Percentiles rank a stretch among this genome's conserved stretches.
phyloP scores from a whole-genome alignment of 768 basidiomycete genomes.

The Mycena belliarum region DNA sequence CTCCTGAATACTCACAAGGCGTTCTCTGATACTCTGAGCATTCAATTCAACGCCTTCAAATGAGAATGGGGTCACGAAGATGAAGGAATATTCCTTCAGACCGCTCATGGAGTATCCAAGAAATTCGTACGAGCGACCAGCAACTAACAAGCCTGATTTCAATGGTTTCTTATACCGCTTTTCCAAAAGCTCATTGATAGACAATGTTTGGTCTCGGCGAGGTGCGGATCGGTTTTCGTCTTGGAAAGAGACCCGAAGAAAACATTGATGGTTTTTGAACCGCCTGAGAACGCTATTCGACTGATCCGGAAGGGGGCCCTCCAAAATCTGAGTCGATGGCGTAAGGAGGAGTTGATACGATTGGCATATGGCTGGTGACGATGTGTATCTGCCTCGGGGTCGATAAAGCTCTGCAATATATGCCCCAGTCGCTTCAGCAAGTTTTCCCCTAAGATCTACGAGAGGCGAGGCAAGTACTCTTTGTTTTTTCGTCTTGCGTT shows the following conservation, averaged over 20 bases:
- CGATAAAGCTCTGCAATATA: conserved; percentile 15
- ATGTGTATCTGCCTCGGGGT: conserved; percentile 8
- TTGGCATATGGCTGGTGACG: conserved; percentile 23
- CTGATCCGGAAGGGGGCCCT: conserved; percentile 35
- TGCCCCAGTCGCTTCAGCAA: conserved; percentile 10
- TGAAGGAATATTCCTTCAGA: conserved; percentile 48
- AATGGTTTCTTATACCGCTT: conserved; percentile 37
- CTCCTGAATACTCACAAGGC: conserved; percentile 32
- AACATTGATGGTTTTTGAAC: conserved; percentile 40
- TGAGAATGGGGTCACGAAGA: conserved; percentile 48
- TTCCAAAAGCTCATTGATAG: conserved; percentile 33
- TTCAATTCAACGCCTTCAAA: conserved; percentile 24
- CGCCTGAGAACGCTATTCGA: conserved; percentile 25
- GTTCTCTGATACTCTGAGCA: conserved; percentile 31
- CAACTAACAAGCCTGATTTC: conserved; percentile 36
- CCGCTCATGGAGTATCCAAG: conserved; percentile 58
- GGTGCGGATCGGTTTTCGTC: conserved; percentile 46
- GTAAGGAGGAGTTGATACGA: conserved; percentile 42
- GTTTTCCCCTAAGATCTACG: conserved; percentile 6
- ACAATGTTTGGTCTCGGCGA: conserved; percentile 31
- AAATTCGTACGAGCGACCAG: conserved; percentile 46
- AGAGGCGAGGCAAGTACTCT: not conserved
- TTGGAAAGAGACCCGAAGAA: conserved; percentile 49
- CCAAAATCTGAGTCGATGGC: conserved; percentile 38
- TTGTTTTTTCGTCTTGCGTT: conserved; percentile 7